A percentile compares a stretch with the other conserved stretches of the same genome.
These are phyloP conservation scores for Russula earlei DNA, from an alignment of 768 basidiomycete genomes.

Conservation along the genomic window DNA sequence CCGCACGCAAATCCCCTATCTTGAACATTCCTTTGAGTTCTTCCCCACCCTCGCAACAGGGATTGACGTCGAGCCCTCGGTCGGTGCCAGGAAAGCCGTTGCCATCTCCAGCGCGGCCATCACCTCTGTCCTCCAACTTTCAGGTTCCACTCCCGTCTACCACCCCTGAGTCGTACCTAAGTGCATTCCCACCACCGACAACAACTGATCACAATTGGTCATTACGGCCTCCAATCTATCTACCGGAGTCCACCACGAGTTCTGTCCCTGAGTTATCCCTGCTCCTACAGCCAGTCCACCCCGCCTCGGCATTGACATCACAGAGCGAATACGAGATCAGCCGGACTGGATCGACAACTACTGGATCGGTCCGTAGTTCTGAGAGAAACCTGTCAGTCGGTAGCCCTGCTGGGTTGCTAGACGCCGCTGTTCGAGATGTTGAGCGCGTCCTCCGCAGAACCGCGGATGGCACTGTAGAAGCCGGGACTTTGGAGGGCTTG, in stretches of 20 bases:
- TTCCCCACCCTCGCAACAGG: conserved; percentile 4
- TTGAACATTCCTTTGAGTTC: conserved; percentile 10
- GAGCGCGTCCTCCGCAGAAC: conserved; percentile 4
- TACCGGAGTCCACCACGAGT: not conserved
- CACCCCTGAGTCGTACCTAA: not conserved
- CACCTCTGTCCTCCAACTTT: not conserved
- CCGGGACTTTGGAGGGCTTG: conserved; percentile 37
- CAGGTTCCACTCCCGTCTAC: not conserved
- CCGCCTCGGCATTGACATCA: not conserved
- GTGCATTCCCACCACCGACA: not conserved
- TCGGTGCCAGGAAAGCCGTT: not conserved
- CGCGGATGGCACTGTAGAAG: conserved; percentile 26
- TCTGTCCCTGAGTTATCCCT: not conserved
- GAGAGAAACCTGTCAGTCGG: not conserved
- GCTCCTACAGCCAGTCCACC: conserved; percentile 2
- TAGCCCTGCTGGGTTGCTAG: not conserved
- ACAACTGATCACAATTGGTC: not conserved
- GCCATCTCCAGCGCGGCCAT: not conserved
- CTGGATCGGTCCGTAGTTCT: not conserved
- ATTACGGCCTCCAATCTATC: not conserved
- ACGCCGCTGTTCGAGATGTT: conserved; percentile 9
- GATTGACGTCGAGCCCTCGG: not conserved
- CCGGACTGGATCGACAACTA: not conserved
- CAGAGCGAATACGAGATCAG: no score
- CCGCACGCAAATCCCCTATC: not conserved